Conservation (phyloP, 345 rosid species). For the Eucalyptus dawsonii region DNA sequence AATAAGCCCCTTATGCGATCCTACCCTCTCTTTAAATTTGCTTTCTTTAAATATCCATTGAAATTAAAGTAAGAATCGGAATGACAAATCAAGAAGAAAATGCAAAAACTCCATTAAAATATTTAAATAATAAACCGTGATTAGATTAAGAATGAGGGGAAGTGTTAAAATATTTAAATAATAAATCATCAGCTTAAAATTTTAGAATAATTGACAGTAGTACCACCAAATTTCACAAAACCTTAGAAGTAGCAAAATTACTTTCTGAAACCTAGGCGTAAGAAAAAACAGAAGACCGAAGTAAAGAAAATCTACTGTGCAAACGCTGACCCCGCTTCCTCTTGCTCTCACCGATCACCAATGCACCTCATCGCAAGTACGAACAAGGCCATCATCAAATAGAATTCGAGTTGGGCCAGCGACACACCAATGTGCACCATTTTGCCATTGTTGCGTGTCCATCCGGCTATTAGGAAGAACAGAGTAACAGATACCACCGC, state of each 20-base stretch:
- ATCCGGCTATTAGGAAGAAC: neutral
- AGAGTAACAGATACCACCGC: neutral
- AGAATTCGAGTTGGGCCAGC: neutral
- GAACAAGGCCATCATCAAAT: neutral
- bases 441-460: neutral
- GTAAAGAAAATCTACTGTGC: neutral
- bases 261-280: neutral
- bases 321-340: neutral
- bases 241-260: neutral
- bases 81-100: neutral
- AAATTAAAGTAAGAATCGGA: neutral
- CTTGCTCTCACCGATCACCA: neutral
- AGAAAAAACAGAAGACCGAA: neutral
- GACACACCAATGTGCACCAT: neutral
- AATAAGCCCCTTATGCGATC: neutral
- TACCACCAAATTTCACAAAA: neutral
- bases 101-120: neutral
- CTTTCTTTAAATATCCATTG: neutral
- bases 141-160: accelerated
- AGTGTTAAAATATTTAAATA: neutral
- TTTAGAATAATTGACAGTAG: no score
- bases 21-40: neutral
- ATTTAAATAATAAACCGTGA: neutral
- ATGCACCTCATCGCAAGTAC: accelerated
- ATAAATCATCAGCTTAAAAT: accelerated